These are phyloP conservation scores for Massarina eburnea DNA, from an alignment of 2,329 filamentous ascomycete genomes.

Conservation along the genomic window DNA sequence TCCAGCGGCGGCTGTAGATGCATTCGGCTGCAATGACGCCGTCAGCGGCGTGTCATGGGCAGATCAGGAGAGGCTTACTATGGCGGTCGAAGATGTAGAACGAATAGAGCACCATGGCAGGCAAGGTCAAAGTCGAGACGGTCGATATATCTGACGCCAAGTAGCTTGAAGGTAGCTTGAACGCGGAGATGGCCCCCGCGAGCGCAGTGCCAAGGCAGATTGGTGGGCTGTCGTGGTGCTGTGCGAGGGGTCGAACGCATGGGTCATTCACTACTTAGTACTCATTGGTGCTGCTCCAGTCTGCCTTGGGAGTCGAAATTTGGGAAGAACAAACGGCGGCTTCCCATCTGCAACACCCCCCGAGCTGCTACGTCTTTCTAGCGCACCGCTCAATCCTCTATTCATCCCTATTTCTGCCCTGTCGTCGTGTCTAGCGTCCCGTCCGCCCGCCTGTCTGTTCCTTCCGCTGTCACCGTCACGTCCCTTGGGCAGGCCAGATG, in stretches of 20 bases:
- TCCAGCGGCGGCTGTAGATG: conserved; percentile 91
- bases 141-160: conserved; percentile 1
- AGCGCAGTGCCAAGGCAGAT: conserved; percentile 5
- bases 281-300: not conserved
- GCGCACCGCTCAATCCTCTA: not conserved
- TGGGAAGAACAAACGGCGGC: not conserved
- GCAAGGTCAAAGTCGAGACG: not conserved
- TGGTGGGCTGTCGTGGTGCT: not conserved
- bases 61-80: conserved; percentile 61
- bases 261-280: not conserved
- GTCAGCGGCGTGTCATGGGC: conserved; percentile 14
- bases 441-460: conserved; percentile 1
- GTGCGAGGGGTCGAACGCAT: not conserved
- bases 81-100: conserved; percentile 99
- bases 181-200: conserved; percentile 7
- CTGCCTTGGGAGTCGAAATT: not conserved
- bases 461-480: not conserved
- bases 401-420: not conserved
- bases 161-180: conserved; percentile 1
- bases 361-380: not conserved
- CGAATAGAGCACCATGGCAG: conserved; percentile 86
- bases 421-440: not conserved
- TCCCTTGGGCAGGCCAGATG: conserved; percentile 1
- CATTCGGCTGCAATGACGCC: conserved; percentile 72
- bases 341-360: not conserved